phyloP scores from a whole-genome alignment of 306 rosid genomes.

The Cyamopsis tetragonoloba region DNA sequence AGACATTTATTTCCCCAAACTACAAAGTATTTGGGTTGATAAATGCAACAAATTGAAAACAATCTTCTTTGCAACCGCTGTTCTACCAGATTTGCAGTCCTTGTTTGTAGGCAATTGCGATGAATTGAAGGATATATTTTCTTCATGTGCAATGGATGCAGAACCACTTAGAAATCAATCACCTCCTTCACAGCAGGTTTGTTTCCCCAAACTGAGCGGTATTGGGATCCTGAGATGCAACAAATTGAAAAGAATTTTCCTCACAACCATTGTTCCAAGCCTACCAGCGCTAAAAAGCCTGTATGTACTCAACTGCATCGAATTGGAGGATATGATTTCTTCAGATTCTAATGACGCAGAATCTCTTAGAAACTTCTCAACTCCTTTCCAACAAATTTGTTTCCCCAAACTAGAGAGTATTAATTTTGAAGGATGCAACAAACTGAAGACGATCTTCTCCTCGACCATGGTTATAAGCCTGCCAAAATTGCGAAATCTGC shows the following conservation, averaged over 20 bases:
- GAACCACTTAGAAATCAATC: background rate
- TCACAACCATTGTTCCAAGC: background rate
- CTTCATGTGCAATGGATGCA: background rate
- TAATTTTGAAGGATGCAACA: background rate
- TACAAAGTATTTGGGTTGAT: background rate
- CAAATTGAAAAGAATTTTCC: background rate
- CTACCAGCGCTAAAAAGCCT: background rate
- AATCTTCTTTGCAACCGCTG: background rate
- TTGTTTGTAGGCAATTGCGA: background rate
- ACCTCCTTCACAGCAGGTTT: background rate
- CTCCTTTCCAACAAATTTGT: background rate
- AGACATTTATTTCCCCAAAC: background rate
- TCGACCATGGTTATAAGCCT: background rate
- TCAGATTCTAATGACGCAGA: background rate
- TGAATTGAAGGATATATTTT: background rate
- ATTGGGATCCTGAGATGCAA: background rate
- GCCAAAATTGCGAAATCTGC: background rate
- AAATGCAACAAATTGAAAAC: constrained; percentile 4
- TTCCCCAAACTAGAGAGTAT: background rate
- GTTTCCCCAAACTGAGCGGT: background rate
- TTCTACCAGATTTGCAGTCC: background rate
- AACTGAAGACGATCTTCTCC: background rate
- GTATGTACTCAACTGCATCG: background rate
- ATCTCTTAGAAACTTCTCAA: background rate
- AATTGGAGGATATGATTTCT: background rate